These are phyloP conservation scores for Mycena rosella DNA, from an alignment of 768 basidiomycete species.

Conservation along the genomic window DNA sequence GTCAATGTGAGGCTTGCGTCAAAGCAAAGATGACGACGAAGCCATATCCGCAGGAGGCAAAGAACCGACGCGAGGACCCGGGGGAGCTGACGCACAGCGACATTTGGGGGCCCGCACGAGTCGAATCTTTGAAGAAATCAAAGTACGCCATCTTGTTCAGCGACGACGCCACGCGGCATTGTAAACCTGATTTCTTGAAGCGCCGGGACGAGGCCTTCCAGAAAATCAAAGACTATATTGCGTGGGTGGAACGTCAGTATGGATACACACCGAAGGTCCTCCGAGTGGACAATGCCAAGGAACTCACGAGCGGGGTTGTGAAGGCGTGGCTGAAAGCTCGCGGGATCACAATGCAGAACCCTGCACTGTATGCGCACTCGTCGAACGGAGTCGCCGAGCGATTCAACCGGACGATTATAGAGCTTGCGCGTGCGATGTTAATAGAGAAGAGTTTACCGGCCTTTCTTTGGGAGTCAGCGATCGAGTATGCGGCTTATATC, in stretches of 20 bases:
- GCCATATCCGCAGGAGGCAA: slow-evolving; percentile 28
- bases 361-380: slow-evolving; percentile 50
- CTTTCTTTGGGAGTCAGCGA: slow-evolving; percentile 41
- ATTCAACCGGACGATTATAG: slow-evolving; percentile 48
- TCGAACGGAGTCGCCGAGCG: slow-evolving; percentile 58
- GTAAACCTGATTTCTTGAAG: slow-evolving; percentile 29
- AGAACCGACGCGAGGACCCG: slow-evolving; percentile 22
- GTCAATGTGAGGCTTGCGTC: slow-evolving; percentile 27
- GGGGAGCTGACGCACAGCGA: slow-evolving; percentile 28
- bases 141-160: slow-evolving; percentile 20
- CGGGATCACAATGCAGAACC: slow-evolving; percentile 48
- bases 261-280: slow-evolving; percentile 29
- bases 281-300: slow-evolving; percentile 47
- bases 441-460: slow-evolving; percentile 37
- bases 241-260: slow-evolving; percentile 15
- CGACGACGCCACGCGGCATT: slow-evolving; percentile 18
- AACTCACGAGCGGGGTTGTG: slow-evolving; percentile 44
- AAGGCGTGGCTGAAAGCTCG: slow-evolving; percentile 36
- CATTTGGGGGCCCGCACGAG: slow-evolving; percentile 27
- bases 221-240: slow-evolving; percentile 22
- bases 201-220: slow-evolving; percentile 13
- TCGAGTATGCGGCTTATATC: slow-evolving; percentile 41
- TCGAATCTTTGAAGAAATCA: slow-evolving; percentile 15
- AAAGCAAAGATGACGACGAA: slow-evolving; percentile 27
- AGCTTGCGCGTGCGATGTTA: slow-evolving; percentile 50